A percentile compares a stretch with the other conserved stretches of the same genome.
Conservation (phyloP, 352 stramenopile species). For the Pythium myriotylum region DNA sequence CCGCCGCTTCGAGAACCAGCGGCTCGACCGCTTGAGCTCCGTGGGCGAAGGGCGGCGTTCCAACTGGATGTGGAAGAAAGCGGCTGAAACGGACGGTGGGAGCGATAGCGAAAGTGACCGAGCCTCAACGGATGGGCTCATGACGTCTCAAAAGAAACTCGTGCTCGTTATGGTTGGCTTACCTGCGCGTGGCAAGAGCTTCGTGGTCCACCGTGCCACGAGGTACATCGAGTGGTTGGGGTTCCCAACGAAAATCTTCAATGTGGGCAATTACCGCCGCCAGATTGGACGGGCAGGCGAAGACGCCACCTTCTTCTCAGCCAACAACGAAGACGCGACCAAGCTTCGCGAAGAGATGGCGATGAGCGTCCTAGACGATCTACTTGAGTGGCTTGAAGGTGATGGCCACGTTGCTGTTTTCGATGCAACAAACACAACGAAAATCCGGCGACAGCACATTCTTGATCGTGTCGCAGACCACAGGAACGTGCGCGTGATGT, state of each 20-base stretch:
- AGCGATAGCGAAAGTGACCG: constrained; percentile 16
- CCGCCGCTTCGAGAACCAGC: constrained; percentile 74
- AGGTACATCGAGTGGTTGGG: constrained; percentile 94
- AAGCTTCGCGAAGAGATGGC: constrained; percentile 89
- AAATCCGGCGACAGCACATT: constrained; percentile 63
- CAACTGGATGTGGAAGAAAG: constrained; percentile 79
- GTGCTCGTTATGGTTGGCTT: constrained; percentile 94
- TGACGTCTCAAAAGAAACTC: constrained; percentile 84
- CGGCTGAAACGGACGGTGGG: constrained; percentile 8
- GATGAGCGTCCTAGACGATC: constrained; percentile 82
- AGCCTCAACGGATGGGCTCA: constrained; percentile 51
- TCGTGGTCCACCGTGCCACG: constrained; percentile 93
- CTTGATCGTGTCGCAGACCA: constrained; percentile 64
- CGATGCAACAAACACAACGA: constrained; percentile 96
- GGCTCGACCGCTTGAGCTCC: constrained; percentile 68
- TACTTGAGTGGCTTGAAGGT: constrained; percentile 91
- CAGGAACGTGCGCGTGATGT: constrained; percentile 87
- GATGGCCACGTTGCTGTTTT: constrained; percentile 93
- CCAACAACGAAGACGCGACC: constrained; percentile 84
- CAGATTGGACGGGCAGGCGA: constrained; percentile 69
- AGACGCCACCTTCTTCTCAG: constrained; percentile 91
- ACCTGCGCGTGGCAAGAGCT: constrained; percentile 95
- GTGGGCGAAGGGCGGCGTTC: constrained; percentile 65
- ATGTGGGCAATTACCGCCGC: constrained; percentile 93
- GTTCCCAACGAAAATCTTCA: constrained; percentile 93